Conservation (phyloP, 768 basidiomycete genomes). For the Macrolepiota dolichaula region DNA sequence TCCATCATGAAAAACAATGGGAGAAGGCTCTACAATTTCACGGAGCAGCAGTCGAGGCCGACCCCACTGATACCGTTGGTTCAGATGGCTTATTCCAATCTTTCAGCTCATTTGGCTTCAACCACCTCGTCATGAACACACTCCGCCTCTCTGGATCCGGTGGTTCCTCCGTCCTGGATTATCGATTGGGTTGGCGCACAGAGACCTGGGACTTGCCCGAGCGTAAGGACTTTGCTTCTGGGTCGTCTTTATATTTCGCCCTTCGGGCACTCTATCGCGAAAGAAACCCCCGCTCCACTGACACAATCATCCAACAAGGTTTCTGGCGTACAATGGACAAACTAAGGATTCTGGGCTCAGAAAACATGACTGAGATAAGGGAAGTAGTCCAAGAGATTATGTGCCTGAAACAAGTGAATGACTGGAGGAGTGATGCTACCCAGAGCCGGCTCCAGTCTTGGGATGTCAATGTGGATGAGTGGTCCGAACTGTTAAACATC, state of each 20-base stretch:
- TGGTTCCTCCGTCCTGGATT: conserved; percentile 50
- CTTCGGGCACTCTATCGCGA: conserved; percentile 83
- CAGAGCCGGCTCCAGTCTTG: conserved; percentile 32
- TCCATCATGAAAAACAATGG: conserved; percentile 94
- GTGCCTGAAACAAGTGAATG: conserved; percentile 73
- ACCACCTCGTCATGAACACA: conserved; percentile 76
- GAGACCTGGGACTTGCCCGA: conserved; percentile 94
- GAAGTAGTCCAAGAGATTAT: conserved; percentile 69
- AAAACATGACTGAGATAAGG: conserved; percentile 76
- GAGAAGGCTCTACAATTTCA: conserved; percentile 88
- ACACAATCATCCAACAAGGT: conserved; percentile 44
- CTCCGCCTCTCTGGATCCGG: conserved; percentile 42
- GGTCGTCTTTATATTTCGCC: conserved; percentile 69
- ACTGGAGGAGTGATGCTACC: conserved; percentile 46
- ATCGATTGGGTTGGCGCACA: conserved; percentile 90
- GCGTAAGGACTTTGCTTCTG: conserved; percentile 40
- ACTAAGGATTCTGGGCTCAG: conserved; percentile 65
- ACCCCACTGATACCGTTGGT: conserved; percentile 35
- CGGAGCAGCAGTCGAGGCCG: conserved; percentile 78
- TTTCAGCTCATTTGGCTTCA: conserved; percentile 88
- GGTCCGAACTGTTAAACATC: conserved; percentile 44
- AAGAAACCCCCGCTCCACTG: conserved; percentile 49
- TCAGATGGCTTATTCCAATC: conserved; percentile 71
- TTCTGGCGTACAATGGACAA: conserved; percentile 60
- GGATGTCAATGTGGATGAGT: conserved; percentile 29